Evolutionary conservation across 352 stramenopile genomes (phyloP), one percentile per base, ranked within the genome.

Genomic region (Phytophthora citrophthora): DNA sequence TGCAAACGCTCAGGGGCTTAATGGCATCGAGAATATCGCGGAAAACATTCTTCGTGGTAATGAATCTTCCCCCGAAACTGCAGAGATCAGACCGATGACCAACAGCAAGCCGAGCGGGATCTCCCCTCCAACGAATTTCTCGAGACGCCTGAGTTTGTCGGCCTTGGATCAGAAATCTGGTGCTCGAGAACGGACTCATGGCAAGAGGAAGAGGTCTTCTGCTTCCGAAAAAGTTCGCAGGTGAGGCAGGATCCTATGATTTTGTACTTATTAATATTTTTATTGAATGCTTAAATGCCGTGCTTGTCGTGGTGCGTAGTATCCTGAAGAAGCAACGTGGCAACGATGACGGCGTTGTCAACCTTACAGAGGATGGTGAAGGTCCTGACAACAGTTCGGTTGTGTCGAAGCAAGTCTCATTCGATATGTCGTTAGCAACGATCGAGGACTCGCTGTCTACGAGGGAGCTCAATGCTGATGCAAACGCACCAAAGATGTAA

Each of bases 1-100:
- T 29, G 72, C 56, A 6, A 83, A 81, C 32, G 54, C 49, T 12
- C 59, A 75, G 26, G 70, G 70, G 2, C 59, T 81, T 4, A 83
- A 83, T 69, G 83, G 81, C 13, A 81, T 90, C 60, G 83, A 93
- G 50, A 93, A 93, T 55, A 80, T 93, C 12, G 76, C 81, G 13
- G 83, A 90, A 68, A 93, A 93, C 48, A 93, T 93, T 40, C 56
- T 90, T 31, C 72, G 76, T 27, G 82, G 77, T 47, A 74, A 73
- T 31, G 70, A 72, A 24, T 77, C 65, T 43, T 76, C 61, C 38
- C 55, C 52, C 27, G 54, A 79, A 64, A 68, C 64, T 48, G 46
- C 71, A 53, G 77, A 89, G 16, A 67, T 80, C n/a, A 44, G 43
- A 26, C 60, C 23, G 5, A 62, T 45, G 6, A 66, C 32, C 46